These are phyloP conservation scores for Fragilariopsis cylindrus DNA, from an alignment of 108 stramenopile species.

Conservation along the genomic window DNA sequence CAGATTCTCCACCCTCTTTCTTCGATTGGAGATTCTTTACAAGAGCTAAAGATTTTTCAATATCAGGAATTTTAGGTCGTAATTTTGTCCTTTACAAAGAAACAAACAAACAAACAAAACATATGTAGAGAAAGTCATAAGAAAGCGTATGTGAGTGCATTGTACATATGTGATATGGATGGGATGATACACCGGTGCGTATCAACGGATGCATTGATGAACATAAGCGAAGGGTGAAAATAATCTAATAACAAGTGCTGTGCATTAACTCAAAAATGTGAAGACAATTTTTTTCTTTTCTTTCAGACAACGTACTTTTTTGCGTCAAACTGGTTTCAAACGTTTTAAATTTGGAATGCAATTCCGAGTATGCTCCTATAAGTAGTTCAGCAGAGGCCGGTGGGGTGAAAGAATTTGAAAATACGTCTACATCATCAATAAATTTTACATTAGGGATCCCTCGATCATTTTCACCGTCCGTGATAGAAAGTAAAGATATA, in stretches of 20 bases:
- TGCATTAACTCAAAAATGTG: not conserved
- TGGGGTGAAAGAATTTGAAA: constrained; percentile 74
- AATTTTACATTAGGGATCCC: constrained; percentile 84
- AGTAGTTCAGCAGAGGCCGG: constrained; percentile 81
- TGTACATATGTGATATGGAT: not conserved
- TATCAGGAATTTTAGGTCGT: constrained; percentile 75
- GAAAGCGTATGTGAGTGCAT: not conserved
- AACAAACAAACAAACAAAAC: not conserved
- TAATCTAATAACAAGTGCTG: too few relatives aligned
- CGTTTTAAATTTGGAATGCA: constrained; percentile 84
- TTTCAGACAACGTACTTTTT: constrained; percentile 47
- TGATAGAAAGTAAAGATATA: constrained; percentile 74
- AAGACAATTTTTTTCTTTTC: not conserved
- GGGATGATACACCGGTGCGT: not conserved
- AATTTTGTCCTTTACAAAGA: constrained; percentile 41
- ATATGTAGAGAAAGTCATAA: constrained; percentile 2
- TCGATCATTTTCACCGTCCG: constrained; percentile 75
- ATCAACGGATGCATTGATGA: not conserved
- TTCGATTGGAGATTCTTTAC: constrained; percentile 71
- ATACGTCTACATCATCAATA: constrained; percentile 83
- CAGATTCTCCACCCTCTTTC: constrained; percentile 58
- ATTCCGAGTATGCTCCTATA: constrained; percentile 87
- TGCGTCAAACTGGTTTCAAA: constrained; percentile 73
- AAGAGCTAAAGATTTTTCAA: constrained; percentile 81
- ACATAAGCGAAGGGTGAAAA: not conserved